Conservation (phyloP, 2,329 filamentous ascomycete species). For the Fusarium sp. region DNA sequence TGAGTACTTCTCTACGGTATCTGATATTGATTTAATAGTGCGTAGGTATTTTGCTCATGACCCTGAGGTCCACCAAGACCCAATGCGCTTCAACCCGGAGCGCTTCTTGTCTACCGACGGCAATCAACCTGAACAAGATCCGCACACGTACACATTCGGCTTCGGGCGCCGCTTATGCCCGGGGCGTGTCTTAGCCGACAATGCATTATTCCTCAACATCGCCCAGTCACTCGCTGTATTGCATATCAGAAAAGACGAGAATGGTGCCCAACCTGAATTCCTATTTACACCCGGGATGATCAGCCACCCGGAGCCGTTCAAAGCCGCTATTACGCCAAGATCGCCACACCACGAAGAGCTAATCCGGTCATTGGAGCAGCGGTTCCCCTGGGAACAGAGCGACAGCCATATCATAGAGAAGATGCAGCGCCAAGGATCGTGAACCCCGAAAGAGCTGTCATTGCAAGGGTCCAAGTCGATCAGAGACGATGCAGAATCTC, state of each 20-base stretch:
- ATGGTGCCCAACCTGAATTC: not conserved
- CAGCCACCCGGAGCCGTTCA: slow-evolving; percentile 25
- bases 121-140: slow-evolving; percentile 40
- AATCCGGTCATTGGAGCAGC: slow-evolving; percentile 25
- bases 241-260: slow-evolving; percentile 40
- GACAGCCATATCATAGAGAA: slow-evolving; percentile 12
- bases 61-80: slow-evolving; percentile 24
- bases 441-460: not conserved
- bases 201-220: slow-evolving; percentile 45
- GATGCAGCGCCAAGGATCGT: not conserved
- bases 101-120: slow-evolving; percentile 27
- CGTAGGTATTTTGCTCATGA: slow-evolving; percentile 30
- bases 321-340: slow-evolving; percentile 18
- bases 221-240: slow-evolving; percentile 58
- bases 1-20: not conserved
- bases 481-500: not conserved
- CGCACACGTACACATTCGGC: slow-evolving; percentile 43
- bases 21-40: not conserved
- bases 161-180: slow-evolving; percentile 49
- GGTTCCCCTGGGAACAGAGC: slow-evolving; percentile 28
- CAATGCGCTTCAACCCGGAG: slow-evolving; percentile 25
- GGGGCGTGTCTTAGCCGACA: slow-evolving; percentile 43
- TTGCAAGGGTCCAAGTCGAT: not conserved
- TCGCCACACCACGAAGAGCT: slow-evolving; percentile 12
- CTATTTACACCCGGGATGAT: slow-evolving; percentile 26